phyloP scores from a whole-genome alignment of 768 basidiomycete species.

The Lactarius sp. region DNA sequence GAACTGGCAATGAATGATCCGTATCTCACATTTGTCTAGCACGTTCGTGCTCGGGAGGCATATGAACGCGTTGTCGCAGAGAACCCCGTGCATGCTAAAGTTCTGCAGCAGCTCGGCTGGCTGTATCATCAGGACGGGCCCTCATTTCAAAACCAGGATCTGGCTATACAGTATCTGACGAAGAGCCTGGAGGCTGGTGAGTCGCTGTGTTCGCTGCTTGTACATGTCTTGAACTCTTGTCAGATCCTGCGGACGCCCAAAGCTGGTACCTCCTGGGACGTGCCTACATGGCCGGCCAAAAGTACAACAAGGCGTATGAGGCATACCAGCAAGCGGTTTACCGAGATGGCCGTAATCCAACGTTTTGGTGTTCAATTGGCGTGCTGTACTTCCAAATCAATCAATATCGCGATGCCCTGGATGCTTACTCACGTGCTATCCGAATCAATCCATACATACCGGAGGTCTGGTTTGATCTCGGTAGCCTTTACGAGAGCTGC shows the following conservation, averaged over 20 bases:
- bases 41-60: slow-evolving; percentile 85
- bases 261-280: slow-evolving; percentile 99
- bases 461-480: slow-evolving; percentile 95
- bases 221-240: background rate
- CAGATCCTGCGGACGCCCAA: slow-evolving; percentile 93
- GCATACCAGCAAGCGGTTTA: slow-evolving; percentile 99
- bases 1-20: background rate
- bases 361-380: slow-evolving; percentile 99
- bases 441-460: slow-evolving; percentile 98
- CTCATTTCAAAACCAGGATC: slow-evolving; percentile 92
- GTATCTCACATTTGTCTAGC: slow-evolving; percentile 43
- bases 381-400: slow-evolving; percentile 99
- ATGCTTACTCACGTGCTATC: slow-evolving; percentile 98
- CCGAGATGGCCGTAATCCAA: slow-evolving; percentile 96
- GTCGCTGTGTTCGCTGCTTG: slow-evolving; percentile 30
- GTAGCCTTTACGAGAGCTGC: slow-evolving; percentile 94
- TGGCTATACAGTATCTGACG: slow-evolving; percentile 89
- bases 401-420: slow-evolving; percentile 97
- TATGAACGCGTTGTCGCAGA: slow-evolving; percentile 94
- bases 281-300: slow-evolving; percentile 97
- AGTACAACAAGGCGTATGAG: slow-evolving; percentile 99
- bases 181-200: slow-evolving; percentile 92
- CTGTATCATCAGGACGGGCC: slow-evolving; percentile 95
- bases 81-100: slow-evolving; percentile 93
- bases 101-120: slow-evolving; percentile 97